Evolutionary conservation across 139 green algal species (phyloP), one percentile per base, ranked within the genome.

Genomic region (Parachlorella kessleri): DNA sequence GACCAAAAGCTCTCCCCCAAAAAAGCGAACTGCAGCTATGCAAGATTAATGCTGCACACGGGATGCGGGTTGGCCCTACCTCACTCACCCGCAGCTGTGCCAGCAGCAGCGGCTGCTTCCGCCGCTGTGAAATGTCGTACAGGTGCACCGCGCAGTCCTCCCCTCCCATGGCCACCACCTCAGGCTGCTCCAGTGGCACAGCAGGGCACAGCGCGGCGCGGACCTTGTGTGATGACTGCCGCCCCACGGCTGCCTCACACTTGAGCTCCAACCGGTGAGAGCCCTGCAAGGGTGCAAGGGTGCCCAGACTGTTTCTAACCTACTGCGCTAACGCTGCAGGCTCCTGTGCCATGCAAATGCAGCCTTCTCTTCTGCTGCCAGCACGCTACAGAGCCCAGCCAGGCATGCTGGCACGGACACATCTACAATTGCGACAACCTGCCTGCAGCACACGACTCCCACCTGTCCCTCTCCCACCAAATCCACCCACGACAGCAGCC

Each of bases 361-460:
- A n/a, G 55, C 73, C 39, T 33, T 1, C n/a, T 7, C 73, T 78
- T 37, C 32, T 70, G 54, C 41, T 36, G 73, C 73, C 73, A 78
- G 10, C 37, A 55, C 73, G 70, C 37, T 37, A 38, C 1, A 28
- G 3, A 41, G 32, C 1, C 3, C 2, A 9, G 1, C 32, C 32
- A 42, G 41, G 41, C 28, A 1, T 28, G 26, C 7, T 1, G 26
- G 68, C 1, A 26, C 2, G 24, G 26, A 21, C 66, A 54, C 26
- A 24, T 36, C 1, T 72, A 21, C 3, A 2, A 72, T 33, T 1
- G 48, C 48, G 48, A 18, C 10, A 18, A 28, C 10, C 10, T 10
- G 48, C 10, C 10, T 59, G 48, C 10, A 59, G 48, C 48, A 18
- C 10, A 18, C 48, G 18, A 59, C 10, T 59, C 48, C 10, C 18